phyloP scores from a whole-genome alignment of 805 yeast genomes.

The Candida golubevii region DNA sequence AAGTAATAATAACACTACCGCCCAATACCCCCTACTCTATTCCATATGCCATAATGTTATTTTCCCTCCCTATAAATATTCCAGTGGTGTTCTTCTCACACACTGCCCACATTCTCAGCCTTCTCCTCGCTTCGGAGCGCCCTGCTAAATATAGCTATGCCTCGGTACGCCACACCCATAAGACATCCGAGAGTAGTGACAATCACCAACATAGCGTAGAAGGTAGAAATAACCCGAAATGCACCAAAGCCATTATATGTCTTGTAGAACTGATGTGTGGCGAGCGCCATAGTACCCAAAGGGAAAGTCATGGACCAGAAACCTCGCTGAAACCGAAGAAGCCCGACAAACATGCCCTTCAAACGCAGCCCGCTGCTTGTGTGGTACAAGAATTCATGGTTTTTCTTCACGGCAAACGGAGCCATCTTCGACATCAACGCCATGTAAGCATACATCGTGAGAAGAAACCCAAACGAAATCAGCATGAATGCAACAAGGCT shows the following conservation, averaged over 20 bases:
- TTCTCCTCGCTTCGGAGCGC: not conserved
- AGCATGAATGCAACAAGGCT: constrained; percentile 36
- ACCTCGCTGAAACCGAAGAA: constrained; percentile 19
- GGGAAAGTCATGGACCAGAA: constrained; percentile 91
- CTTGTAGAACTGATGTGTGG: constrained; percentile 47
- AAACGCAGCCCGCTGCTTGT: constrained; percentile 8
- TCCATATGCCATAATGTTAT: not conserved
- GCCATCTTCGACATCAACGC: constrained; percentile 40
- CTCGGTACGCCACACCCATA: constrained; percentile 24
- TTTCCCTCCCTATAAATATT: not conserved
- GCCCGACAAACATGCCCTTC: constrained; percentile 15
- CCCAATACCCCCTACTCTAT: not conserved
- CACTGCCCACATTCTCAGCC: not conserved
- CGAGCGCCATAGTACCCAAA: constrained; percentile 65
- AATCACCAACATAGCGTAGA: constrained; percentile 54
- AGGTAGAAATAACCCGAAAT: constrained; percentile 58
- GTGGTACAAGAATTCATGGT: constrained; percentile 18
- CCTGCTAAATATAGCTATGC: constrained; percentile 10
- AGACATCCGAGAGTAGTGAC: constrained; percentile 36
- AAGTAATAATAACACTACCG: too few relatives aligned
- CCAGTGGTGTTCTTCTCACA: not conserved
- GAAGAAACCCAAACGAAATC: constrained; percentile 55
- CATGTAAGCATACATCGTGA: constrained; percentile 34
- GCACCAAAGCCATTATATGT: constrained; percentile 39
- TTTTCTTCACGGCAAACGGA: constrained; percentile 32